phyloP scores from a whole-genome alignment of 2,329 filamentous ascomycete species.

The Ophiocordyceps sinensis region DNA sequence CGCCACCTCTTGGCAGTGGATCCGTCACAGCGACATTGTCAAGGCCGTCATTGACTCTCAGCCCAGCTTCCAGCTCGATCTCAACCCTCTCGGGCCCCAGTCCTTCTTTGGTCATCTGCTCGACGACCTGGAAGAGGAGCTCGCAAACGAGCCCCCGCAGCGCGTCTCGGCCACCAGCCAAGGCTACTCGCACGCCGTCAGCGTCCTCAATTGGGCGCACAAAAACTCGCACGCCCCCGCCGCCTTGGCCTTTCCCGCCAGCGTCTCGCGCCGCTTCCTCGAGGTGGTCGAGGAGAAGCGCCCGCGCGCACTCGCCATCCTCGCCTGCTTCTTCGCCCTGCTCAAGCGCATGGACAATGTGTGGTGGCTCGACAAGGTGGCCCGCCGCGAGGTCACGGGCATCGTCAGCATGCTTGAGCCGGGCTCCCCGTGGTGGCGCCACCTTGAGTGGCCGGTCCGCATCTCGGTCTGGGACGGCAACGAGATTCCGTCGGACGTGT shows the following conservation, averaged over 20 bases:
- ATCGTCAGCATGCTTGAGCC: constrained; percentile 44
- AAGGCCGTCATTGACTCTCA: constrained; percentile 50
- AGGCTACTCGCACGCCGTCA: constrained; percentile 49
- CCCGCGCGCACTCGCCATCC: constrained; percentile 46
- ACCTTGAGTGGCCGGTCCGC: constrained; percentile 45
- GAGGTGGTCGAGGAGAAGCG: constrained; percentile 43
- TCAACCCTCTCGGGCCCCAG: constrained; percentile 31
- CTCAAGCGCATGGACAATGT: constrained; percentile 45
- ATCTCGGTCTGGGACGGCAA: constrained; percentile 42
- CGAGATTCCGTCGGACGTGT: constrained; percentile 39
- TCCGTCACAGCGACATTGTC: constrained; percentile 41
- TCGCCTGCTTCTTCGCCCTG: constrained; percentile 53
- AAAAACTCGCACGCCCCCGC: constrained; percentile 43
- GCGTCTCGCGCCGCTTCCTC: constrained; percentile 45
- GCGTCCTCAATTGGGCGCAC: constrained; percentile 52
- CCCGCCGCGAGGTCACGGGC: constrained; percentile 49
- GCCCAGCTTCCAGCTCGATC: constrained; percentile 44
- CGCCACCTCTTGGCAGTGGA: constrained; percentile 48
- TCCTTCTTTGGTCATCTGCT: constrained; percentile 49
- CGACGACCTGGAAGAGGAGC: constrained; percentile 41
- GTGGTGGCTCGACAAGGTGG: constrained; percentile 59
- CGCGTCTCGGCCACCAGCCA: constrained; percentile 23
- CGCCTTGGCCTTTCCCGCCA: constrained; percentile 48
- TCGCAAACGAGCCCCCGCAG: constrained; percentile 21
- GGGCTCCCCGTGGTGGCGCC: constrained; percentile 45